These are phyloP conservation scores for Phoenix roebelenii DNA, from an alignment of 176 grass and related monocot genomes.

Conservation along the genomic window DNA sequence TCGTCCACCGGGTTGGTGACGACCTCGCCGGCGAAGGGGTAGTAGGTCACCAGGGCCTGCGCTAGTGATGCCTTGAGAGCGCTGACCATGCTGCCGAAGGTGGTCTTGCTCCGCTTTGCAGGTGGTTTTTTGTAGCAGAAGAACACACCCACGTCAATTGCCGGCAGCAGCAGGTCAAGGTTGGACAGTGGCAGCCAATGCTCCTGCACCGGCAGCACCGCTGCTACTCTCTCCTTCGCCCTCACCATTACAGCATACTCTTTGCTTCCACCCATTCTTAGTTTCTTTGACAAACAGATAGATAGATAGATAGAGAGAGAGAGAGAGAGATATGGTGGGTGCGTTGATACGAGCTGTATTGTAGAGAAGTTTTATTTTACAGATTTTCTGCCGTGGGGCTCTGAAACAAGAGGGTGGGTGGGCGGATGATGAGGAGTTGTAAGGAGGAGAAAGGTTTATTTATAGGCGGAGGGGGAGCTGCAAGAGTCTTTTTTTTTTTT, in stretches of 20 bases:
- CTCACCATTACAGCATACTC: conserved; percentile 22
- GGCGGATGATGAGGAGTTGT: no score
- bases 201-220: conserved; percentile 32
- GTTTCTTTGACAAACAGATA: not conserved
- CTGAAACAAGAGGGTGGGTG: no score
- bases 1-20: conserved; percentile 32
- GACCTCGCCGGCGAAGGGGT: conserved; percentile 46
- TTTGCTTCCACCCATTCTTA: conserved; percentile 33
- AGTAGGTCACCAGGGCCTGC: conserved; percentile 47
- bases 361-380: no score
- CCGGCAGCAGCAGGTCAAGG: conserved; percentile 53
- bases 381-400: no score
- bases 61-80: conserved; percentile 34
- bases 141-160: conserved; percentile 50
- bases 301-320: not conserved
- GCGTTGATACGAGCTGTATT: no score
- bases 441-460: no score
- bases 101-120: conserved; percentile 1
- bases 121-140: conserved; percentile 46
- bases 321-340: not conserved
- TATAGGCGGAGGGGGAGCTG: no score
- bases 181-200: conserved; percentile 46
- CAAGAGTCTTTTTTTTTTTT: no score
- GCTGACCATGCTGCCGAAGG: conserved; percentile 10
- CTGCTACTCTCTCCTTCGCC: conserved; percentile 24